These are phyloP conservation scores for Rhodamnia rubescens DNA, from an alignment of 345 rosid genomes.

Conservation along the genomic window DNA sequence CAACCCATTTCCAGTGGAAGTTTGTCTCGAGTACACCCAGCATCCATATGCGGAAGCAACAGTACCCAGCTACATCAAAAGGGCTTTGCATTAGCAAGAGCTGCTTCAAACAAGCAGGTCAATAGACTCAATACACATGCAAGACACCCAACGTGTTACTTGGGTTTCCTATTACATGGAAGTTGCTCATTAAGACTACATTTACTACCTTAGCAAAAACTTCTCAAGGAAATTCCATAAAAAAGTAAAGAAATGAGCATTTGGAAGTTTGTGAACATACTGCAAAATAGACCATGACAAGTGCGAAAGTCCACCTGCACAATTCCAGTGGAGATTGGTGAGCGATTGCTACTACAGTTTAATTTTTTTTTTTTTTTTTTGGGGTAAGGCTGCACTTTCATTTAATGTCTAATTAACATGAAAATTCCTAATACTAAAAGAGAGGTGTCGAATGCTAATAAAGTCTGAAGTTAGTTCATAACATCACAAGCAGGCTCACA, in stretches of 20 bases:
- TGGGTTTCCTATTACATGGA: background rate
- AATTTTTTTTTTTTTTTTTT: too few species aligned
- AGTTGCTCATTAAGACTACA: background rate
- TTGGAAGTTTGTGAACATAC: constrained; percentile 24
- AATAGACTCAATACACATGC: background rate
- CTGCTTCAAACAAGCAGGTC: background rate
- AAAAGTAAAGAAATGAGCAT: background rate
- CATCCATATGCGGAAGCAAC: constrained; percentile 67
- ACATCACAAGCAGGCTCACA: background rate
- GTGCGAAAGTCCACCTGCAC: constrained; percentile 86
- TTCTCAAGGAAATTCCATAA: background rate
- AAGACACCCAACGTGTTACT: background rate
- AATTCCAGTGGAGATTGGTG: background rate
- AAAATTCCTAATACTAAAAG: background rate
- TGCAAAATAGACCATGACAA: constrained; percentile 77
- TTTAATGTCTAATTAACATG: background rate
- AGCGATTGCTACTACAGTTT: background rate
- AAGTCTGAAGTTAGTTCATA: background rate
- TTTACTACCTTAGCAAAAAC: background rate
- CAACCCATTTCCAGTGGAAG: constrained; percentile 11
- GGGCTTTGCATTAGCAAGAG: background rate
- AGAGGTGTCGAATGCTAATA: background rate
- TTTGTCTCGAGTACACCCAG: constrained; percentile 23
- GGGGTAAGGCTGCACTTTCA: too few species aligned
- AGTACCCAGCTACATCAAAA: constrained; percentile 45